These are phyloP conservation scores for Dictyostelium citrinum DNA, from an alignment of 78 protist genomes.

Conservation along the genomic window DNA sequence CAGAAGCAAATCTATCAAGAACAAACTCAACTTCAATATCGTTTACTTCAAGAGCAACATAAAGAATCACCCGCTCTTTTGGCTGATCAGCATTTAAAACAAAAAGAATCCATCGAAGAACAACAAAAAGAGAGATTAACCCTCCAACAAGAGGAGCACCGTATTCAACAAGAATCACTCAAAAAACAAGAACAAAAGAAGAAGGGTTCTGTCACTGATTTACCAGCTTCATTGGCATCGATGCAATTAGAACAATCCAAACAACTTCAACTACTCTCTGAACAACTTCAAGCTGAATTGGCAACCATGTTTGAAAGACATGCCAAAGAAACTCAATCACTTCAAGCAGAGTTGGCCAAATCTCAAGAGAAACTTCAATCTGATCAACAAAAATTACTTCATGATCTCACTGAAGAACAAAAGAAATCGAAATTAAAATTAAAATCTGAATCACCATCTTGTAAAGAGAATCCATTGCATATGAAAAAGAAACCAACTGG, in stretches of 20 bases:
- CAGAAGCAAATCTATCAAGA: conserved; percentile 56
- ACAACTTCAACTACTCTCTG: conserved; percentile 45
- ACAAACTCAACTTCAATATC: conserved; percentile 45
- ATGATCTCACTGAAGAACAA: conserved; percentile 66
- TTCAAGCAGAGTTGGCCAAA: background rate
- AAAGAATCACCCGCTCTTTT: conserved; percentile 57
- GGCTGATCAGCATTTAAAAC: conserved; percentile 43
- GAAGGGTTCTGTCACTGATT: conserved; percentile 32
- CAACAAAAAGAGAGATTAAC: conserved; percentile 60
- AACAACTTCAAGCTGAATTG: conserved; percentile 46
- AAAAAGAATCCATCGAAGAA: conserved; percentile 56
- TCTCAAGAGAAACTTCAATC: conserved; percentile 1
- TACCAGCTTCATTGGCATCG: conserved; percentile 36
- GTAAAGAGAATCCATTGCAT: conserved; percentile 22
- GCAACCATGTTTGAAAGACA: conserved; percentile 58
- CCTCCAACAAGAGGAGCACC: conserved; percentile 59
- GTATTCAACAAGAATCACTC: conserved; percentile 70
- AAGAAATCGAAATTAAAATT: conserved; percentile 47
- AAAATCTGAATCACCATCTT: conserved; percentile 31
- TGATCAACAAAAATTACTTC: conserved; percentile 55
- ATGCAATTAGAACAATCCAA: conserved; percentile 71
- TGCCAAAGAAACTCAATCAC: background rate
- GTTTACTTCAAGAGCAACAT: conserved; percentile 33
- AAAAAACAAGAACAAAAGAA: conserved; percentile 65
- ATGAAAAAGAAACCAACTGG: conserved; percentile 5